Evolutionary conservation across 768 basidiomycete species (phyloP), one percentile per base, ranked within the genome.

Genomic region (Tricholomella constricta): DNA sequence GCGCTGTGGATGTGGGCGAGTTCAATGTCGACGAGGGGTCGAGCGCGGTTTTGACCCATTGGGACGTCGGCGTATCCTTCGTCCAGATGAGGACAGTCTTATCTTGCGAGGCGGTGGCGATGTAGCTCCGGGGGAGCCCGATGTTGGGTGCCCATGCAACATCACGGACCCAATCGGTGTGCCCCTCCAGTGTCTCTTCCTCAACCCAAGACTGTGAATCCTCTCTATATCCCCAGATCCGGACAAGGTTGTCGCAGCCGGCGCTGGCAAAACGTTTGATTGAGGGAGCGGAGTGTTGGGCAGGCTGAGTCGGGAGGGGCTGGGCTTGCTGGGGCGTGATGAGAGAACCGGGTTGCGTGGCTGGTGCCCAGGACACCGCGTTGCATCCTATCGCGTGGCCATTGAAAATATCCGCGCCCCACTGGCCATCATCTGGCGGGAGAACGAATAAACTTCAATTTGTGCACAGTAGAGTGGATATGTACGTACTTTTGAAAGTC

Each of bases 81-180:
- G 91, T 93, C 93, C 94, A 95, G 57, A 96, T 89, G 35, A 92
- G 74, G 1, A 95, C 94, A 0, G 89, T 91, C 69, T 86, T 89
- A 68, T 96, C 93, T 77, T 98, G 95, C 0, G 92, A 94, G 0
- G 94, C 94, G 2, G 94, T 95, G 6, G 97, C 97, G 56, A 99
- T 92, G 71, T 98, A 98, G 65, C 87, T 89, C 56, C 94, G 82
- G 0, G 96, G 93, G 14, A 98, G 78, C 0, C 97, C 97, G 57
- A 98, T 95, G 60, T 93, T 97, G 0, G 97, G 96, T 1, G 95
- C 95, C 94, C 95, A 98, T 0, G 96, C 92, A n/a, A 98, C 95
- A 67, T 98, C 96, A 42, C 96, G 81, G 19, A 99, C 95, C 96
- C 96, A 99, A 69, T 99, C 96, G 0, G 88, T 82, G 69, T 99